Conservation (phyloP, 176 grass and related monocot species). For the Secale cereale region DNA sequence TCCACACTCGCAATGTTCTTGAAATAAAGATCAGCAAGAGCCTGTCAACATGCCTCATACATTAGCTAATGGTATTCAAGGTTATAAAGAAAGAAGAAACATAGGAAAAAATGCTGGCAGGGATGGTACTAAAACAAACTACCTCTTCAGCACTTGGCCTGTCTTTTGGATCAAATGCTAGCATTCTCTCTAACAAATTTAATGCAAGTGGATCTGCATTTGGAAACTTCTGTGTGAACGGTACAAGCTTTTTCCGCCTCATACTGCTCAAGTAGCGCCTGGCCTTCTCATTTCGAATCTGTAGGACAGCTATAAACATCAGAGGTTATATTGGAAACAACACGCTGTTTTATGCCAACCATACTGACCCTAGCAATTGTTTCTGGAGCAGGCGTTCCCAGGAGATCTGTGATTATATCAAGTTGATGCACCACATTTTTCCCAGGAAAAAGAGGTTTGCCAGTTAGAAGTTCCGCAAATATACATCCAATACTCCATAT, state of each 20-base stretch:
- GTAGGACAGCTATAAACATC: slow-evolving; percentile 8
- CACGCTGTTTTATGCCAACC: not conserved
- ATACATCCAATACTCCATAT: slow-evolving; percentile 99
- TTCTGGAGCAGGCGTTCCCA: slow-evolving; percentile 86
- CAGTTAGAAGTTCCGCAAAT: slow-evolving; percentile 87
- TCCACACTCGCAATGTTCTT: slow-evolving; percentile 89
- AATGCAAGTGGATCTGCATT: slow-evolving; percentile 73
- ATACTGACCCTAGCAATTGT: slow-evolving; percentile 77
- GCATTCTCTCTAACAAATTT: slow-evolving; percentile 71
- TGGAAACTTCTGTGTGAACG: slow-evolving; percentile 80
- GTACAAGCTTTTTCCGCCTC: slow-evolving; percentile 71
- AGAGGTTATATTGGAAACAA: not conserved
- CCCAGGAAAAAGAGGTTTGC: slow-evolving; percentile 93
- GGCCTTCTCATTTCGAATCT: slow-evolving; percentile 97
- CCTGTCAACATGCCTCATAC: slow-evolving; percentile 45
- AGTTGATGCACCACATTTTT: slow-evolving; percentile 98
- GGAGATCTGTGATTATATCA: slow-evolving; percentile 90
- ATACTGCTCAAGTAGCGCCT: slow-evolving; percentile 88
- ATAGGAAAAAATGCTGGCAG: slow-evolving; percentile 1
- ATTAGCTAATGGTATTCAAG: slow-evolving; percentile 26
- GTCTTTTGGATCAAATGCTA: slow-evolving; percentile 97
- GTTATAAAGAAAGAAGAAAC: not conserved
- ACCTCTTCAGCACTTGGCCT: slow-evolving; percentile 92
- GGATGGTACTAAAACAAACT: slow-evolving; percentile 5
- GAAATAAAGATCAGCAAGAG: slow-evolving; percentile 96